Evolutionary conservation across 345 rosid genomes (phyloP).

Genomic region (Syzygium aqueum): DNA sequence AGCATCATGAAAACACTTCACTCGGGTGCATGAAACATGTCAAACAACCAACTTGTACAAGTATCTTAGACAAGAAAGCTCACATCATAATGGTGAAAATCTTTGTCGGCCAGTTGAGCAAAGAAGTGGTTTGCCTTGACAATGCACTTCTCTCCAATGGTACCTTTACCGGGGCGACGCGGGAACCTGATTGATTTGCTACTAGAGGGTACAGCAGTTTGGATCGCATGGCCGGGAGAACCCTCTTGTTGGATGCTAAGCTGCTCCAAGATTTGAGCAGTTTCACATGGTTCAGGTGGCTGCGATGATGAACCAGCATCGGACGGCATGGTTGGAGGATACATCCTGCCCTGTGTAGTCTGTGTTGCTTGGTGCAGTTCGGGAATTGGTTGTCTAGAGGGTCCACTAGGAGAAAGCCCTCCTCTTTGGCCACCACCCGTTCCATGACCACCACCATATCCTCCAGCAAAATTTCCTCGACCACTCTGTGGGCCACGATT

Average conservation of each 20-base stretch:
- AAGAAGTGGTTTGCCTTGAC: conserved; percentile 97
- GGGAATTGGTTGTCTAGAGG: conserved; percentile 54
- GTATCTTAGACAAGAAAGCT: conserved; percentile 7
- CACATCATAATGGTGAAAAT: conserved; percentile 94
- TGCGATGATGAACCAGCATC: conserved; percentile 43
- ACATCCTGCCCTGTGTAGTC: conserved; percentile 41
- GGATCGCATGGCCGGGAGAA: conserved; percentile 9
- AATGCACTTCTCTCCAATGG: conserved; percentile 47
- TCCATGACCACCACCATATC: conserved; percentile 4
- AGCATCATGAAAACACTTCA: background rate
- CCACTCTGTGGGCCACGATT: conserved; percentile 44
- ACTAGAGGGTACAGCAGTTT: conserved; percentile 35
- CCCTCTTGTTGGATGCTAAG: conserved; percentile 37
- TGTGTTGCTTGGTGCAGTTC: conserved; percentile 94
- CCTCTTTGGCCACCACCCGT: conserved; percentile 20
- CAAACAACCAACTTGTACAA: background rate
- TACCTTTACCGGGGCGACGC: conserved; percentile 74
- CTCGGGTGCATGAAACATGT: background rate
- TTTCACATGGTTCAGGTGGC: conserved; percentile 2
- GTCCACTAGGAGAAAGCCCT: conserved; percentile 28
- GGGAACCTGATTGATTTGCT: conserved; percentile 80
- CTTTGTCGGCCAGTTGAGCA: conserved; percentile 84
- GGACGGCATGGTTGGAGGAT: conserved; percentile 30
- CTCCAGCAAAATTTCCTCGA: conserved; percentile 18
- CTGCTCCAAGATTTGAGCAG: conserved; percentile 26